phyloP scores from a whole-genome alignment of 495 filamentous ascomycete genomes.

The Aspergillus funiculosus region DNA sequence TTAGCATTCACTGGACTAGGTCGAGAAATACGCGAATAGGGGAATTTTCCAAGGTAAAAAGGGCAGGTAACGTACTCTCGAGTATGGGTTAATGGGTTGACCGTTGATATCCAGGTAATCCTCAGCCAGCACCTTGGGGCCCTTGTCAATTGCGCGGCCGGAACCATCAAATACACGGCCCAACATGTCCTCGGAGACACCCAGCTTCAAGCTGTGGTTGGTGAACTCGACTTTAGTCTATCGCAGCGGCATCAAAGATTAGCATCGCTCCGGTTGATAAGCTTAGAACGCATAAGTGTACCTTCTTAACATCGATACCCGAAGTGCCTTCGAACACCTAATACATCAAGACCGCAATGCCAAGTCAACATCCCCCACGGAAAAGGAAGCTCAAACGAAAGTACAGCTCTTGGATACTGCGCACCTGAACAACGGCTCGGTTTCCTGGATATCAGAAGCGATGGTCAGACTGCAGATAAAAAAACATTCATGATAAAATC shows the following conservation, averaged over 20 bases:
- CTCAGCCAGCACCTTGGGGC: constrained; percentile 95
- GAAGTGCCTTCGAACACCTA: constrained; percentile 97
- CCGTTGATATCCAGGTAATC: constrained; percentile 99
- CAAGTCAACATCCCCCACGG: constrained; percentile 21
- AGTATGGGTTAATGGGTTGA: constrained; percentile 97
- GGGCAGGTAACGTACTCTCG: constrained; percentile 82
- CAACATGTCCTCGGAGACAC: constrained; percentile 99
- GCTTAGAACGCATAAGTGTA: constrained; percentile 26
- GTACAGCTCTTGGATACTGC: constrained; percentile 6
- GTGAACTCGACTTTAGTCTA: constrained; percentile 96
- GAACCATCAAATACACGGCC: constrained; percentile 98
- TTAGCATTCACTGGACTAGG: constrained; percentile 17
- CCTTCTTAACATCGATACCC: constrained; percentile 98
- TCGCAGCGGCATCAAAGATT: background rate
- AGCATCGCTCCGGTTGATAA: background rate
- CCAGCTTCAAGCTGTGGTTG: constrained; percentile 93
- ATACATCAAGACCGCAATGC: constrained; percentile 11
- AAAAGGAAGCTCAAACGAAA: constrained; percentile 3
- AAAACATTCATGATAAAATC: constrained; percentile 1
- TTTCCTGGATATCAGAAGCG: constrained; percentile 51
- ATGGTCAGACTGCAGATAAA: constrained; percentile 6
- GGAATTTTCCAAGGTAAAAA: too few relatives aligned
- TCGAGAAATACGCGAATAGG: background rate
- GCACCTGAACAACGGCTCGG: constrained; percentile 86
- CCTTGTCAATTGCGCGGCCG: constrained; percentile 95